phyloP scores from a whole-genome alignment of 352 stramenopile genomes.

The Pythium oligandrum region DNA sequence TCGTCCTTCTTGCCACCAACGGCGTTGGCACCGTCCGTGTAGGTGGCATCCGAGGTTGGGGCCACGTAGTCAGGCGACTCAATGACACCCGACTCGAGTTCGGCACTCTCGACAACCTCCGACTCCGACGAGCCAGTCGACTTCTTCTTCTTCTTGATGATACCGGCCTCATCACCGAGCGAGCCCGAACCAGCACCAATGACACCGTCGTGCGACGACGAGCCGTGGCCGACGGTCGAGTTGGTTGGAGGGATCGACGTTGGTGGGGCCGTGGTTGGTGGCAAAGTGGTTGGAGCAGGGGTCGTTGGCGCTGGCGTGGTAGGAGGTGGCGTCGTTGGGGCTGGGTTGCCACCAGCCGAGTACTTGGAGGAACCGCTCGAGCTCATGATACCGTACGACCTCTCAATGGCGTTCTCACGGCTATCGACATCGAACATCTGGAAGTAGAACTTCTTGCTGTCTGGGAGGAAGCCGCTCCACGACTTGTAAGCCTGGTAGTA shows the following conservation, averaged over 20 bases:
- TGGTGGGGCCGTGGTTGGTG: conserved; percentile 9
- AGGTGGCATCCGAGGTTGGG: background rate
- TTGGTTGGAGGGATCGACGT: conserved; percentile 2
- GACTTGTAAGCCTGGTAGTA: conserved; percentile 64
- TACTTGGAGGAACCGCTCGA: conserved; percentile 52
- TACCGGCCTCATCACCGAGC: conserved; percentile 1
- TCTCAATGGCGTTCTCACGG: conserved; percentile 36
- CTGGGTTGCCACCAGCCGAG: conserved; percentile 13
- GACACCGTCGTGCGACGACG: conserved; percentile 5
- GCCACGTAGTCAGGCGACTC: background rate
- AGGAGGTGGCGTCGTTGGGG: conserved; percentile 8
- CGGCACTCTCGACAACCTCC: conserved; percentile 1
- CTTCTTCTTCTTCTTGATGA: background rate
- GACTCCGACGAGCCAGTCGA: conserved; percentile 1
- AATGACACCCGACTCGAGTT: conserved; percentile 17
- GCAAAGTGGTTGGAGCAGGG: conserved; percentile 1
- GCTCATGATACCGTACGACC: conserved; percentile 46
- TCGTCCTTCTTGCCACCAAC: conserved; percentile 7
- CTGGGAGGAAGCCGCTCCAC: conserved; percentile 38
- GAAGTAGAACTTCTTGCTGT: conserved; percentile 67
- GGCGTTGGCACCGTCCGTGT: background rate
- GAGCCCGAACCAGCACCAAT: conserved; percentile 9
- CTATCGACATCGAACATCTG: conserved; percentile 68
- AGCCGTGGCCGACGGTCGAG: conserved; percentile 10
- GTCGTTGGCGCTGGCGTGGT: conserved; percentile 6